phyloP scores from a whole-genome alignment of 495 filamentous ascomycete species.

The Penicillium canariense region DNA sequence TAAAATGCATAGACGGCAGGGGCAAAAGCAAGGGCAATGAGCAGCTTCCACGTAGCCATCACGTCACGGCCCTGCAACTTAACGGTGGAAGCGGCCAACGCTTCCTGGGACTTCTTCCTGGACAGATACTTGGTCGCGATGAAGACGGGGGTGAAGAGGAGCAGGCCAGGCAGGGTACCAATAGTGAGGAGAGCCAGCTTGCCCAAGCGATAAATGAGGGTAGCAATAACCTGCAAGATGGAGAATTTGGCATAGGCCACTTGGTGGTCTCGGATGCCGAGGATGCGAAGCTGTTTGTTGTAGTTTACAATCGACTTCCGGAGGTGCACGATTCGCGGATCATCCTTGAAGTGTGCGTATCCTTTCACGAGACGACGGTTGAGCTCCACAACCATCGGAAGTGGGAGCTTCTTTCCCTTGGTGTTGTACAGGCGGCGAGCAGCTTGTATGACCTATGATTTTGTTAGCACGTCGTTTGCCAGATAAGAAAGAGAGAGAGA shows the following conservation, averaged over 20 bases:
- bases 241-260: conserved; percentile 88
- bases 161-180: conserved; percentile 79
- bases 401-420: conserved; percentile 87
- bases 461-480: conserved; percentile 27
- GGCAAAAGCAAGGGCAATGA: conserved; percentile 85
- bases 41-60: conserved; percentile 97
- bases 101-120: conserved; percentile 84
- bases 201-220: conserved; percentile 72
- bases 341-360: conserved; percentile 89
- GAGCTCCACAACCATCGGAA: conserved; percentile 93
- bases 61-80: conserved; percentile 94
- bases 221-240: conserved; percentile 67
- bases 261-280: conserved; percentile 92
- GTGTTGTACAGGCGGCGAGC: conserved; percentile 91
- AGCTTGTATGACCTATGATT: conserved; percentile 77
- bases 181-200: conserved; percentile 76
- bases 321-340: conserved; percentile 77
- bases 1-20: conserved; percentile 84
- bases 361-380: conserved; percentile 91
- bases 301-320: conserved; percentile 79
- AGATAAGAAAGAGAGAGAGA: neutral
- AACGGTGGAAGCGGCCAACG: conserved; percentile 86
- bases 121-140: conserved; percentile 84
- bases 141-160: conserved; percentile 91
- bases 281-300: conserved; percentile 80